Percentiles rank a stretch among this genome's conserved stretches.
phyloP scores from a whole-genome alignment of 2,329 filamentous ascomycete species.

The Aschersonia sp. region DNA sequence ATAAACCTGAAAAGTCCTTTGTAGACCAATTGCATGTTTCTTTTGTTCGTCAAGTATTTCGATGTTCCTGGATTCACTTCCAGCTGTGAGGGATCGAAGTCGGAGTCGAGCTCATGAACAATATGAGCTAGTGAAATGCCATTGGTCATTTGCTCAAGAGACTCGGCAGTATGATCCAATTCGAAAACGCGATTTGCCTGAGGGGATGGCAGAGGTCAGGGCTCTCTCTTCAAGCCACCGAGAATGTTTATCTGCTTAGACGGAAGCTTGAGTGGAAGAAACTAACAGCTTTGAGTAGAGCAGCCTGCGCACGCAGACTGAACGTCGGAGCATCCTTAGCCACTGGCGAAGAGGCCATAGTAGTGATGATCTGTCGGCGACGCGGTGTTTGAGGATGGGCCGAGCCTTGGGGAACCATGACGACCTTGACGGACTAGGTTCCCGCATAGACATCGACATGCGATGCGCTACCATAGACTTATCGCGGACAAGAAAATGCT shows the following conservation, averaged over 20 bases:
- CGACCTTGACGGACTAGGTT: too few species aligned
- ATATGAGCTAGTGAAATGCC: conserved; percentile 39
- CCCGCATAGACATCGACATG: too few species aligned
- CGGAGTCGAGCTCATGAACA: conserved; percentile 41
- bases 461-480: too few species aligned
- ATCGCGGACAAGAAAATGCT: too few species aligned
- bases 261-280: conserved; percentile 1
- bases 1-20: conserved; percentile 41
- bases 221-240: not conserved
- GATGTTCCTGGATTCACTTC: conserved; percentile 28
- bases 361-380: not conserved
- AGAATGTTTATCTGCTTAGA: too few species aligned
- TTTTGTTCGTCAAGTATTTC: conserved; percentile 32
- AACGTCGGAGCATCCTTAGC: conserved; percentile 19
- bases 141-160: conserved; percentile 37
- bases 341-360: conserved; percentile 1
- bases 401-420: not conserved
- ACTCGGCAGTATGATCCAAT: conserved; percentile 29
- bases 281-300: conserved; percentile 42
- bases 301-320: conserved; percentile 30
- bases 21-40: conserved; percentile 38
- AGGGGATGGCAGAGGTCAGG: conserved; percentile 1
- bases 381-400: not conserved
- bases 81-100: conserved; percentile 40
- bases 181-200: conserved; percentile 26